Evolutionary conservation across 148 eudicot genomes (phyloP).

Genomic region (Cornus florida): DNA sequence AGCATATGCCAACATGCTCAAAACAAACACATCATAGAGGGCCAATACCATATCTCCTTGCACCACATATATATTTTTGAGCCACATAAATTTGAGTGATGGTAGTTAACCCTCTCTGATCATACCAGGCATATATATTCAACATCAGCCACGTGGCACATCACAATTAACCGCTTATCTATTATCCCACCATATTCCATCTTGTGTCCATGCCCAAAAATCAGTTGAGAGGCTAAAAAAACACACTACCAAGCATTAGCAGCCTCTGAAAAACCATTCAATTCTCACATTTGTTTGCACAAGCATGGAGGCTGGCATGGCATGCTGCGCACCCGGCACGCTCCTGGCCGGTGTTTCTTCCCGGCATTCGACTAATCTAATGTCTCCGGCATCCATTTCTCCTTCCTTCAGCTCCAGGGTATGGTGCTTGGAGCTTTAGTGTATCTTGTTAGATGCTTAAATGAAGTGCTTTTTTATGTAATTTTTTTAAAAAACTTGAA

Average conservation of each 20-base stretch:
- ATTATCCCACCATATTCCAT: conserved; percentile 21
- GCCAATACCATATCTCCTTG: conserved; percentile 1
- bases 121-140: conserved; percentile 37
- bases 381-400: conserved; percentile 42
- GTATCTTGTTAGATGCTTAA: not conserved
- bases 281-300: not conserved
- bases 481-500: no score
- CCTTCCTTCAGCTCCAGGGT: conserved; percentile 73
- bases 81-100: conserved; percentile 62
- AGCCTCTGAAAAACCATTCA: conserved; percentile 11
- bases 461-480: no score
- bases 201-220: conserved; percentile 7
- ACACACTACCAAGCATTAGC: not conserved
- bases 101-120: conserved; percentile 33
- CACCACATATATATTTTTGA: not conserved
- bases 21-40: not conserved
- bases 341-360: conserved; percentile 62
- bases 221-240: not conserved
- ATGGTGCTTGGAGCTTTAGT: not conserved
- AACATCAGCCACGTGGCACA: conserved; percentile 63
- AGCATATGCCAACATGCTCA: not conserved
- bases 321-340: conserved; percentile 63
- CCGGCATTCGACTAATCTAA: conserved; percentile 56
- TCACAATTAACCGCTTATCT: conserved; percentile 65
- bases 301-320: conserved; percentile 69